phyloP scores from a whole-genome alignment of 1,284 basidiomycete species.

The Ganoderma boninense region DNA sequence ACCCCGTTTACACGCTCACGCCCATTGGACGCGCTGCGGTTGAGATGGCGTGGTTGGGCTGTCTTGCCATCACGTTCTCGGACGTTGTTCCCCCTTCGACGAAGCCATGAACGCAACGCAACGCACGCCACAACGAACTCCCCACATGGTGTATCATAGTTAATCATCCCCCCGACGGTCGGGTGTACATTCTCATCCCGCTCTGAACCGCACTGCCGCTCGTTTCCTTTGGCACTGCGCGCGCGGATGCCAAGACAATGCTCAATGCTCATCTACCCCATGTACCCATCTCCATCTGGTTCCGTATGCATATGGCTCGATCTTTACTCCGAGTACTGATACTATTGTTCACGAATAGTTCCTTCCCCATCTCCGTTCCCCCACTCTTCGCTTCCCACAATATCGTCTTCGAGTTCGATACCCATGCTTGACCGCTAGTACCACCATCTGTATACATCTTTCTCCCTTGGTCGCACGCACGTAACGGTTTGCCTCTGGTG shows the following conservation, averaged over 20 bases:
- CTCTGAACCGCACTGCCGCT: slow-evolving; percentile 7
- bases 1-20: slow-evolving; percentile 58
- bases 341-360: slow-evolving; percentile 4
- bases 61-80: slow-evolving; percentile 76
- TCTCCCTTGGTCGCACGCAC: slow-evolving; percentile 18
- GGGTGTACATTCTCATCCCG: slow-evolving; percentile 15
- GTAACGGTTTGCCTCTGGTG: slow-evolving; percentile 14
- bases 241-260: slow-evolving; percentile 11
- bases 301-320: slow-evolving; percentile 17
- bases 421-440: slow-evolving; percentile 22
- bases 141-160: slow-evolving; percentile 31
- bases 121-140: slow-evolving; percentile 16
- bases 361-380: not conserved
- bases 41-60: slow-evolving; percentile 85
- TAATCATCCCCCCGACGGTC: slow-evolving; percentile 5
- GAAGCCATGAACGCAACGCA: slow-evolving; percentile 21
- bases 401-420: slow-evolving; percentile 18
- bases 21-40: slow-evolving; percentile 78
- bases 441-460: slow-evolving; percentile 29
- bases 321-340: slow-evolving; percentile 10
- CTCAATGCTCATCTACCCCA: slow-evolving; percentile 9
- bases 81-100: slow-evolving; percentile 26
- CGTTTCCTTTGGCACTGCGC: not conserved
- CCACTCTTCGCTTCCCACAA: slow-evolving; percentile 3
- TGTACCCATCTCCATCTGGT: slow-evolving; percentile 19